Base-by-base conservation (phyloP, 2,329 filamentous ascomycete genomes). In the Alternaria infectoria region DNA sequence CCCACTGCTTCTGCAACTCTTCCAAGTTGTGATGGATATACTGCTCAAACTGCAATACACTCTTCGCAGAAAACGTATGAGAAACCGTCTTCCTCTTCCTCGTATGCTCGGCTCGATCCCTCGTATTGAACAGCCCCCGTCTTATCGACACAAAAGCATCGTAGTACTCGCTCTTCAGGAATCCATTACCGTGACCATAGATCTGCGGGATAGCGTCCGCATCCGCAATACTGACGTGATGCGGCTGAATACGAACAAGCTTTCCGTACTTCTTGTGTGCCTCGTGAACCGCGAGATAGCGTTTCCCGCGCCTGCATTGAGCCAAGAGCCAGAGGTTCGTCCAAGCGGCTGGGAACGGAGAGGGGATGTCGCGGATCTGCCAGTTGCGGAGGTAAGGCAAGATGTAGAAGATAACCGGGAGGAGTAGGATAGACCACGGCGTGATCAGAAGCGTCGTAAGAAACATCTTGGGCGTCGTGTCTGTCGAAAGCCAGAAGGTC, bases 101-200 rank as follows among this genome's bases (percentile, higher is more conserved):
- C 0, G 90, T 90, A 79, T 97, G 93, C 74, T 97, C 92, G 0
- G 84, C 84, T 52, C 94, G 87, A 81, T 94, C 89, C 30, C 94
- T 86, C 0, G 93, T 97, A 80, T 96, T 97, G 88, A 97, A 97
- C 12, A 97, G 85, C 19, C 93, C 93, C 12, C 92, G 88, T 54
- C 87, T 88, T 74, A 97, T 96, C 12, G 91, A 94, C 58, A 97
- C 93, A 72, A 97, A 97, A 54, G 92, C 91, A 74, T 97, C 93
- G 73, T 97, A 97, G 81, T 94, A 97, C 3, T 95, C 90, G 45
- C 91, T 81, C 74, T 85, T 85, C 61, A 85, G 67, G 65, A 84
- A 84, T 2, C 83, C 83, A 60, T 83, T 86, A 10, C 83, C 83
- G 65, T 85, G 83, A 15, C 93, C 93, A 71, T 97, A 97, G 58